A percentile compares a stretch with the other conserved stretches of the same genome.
These are phyloP conservation scores for Lycium barbarum DNA, from an alignment of 257 asterid species.

Conservation along the genomic window DNA sequence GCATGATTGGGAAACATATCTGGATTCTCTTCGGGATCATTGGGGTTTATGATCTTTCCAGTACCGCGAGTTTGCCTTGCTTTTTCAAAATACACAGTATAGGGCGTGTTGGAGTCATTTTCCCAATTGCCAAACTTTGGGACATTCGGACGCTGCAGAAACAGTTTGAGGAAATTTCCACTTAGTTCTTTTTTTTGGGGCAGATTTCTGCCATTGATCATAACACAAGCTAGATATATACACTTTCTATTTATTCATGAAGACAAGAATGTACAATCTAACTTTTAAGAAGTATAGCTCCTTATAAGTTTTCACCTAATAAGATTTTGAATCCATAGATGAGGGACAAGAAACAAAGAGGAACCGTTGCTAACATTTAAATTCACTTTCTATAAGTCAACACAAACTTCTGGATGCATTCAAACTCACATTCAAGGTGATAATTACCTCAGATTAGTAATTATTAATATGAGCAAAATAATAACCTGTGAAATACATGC, in stretches of 20 bases:
- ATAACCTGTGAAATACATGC: no score
- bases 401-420: background rate
- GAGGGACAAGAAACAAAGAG: background rate
- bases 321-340: background rate
- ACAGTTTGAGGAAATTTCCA: background rate
- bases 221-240: background rate
- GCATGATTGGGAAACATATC: slow-evolving; percentile 51
- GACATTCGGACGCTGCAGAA: slow-evolving; percentile 64
- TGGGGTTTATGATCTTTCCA: slow-evolving; percentile 78
- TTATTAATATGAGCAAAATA: no score
- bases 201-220: background rate
- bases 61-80: slow-evolving; percentile 69
- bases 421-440: background rate
- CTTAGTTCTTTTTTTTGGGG: background rate
- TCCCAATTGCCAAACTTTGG: slow-evolving; percentile 91
- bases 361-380: background rate
- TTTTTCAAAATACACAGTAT: slow-evolving; percentile 71
- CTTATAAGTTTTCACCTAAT: background rate
- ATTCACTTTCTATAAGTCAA: background rate
- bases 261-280: background rate
- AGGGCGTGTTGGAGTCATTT: slow-evolving; percentile 63
- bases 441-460: no score
- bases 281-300: background rate
- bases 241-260: background rate
- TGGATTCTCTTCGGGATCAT: slow-evolving; percentile 75